phyloP scores from a whole-genome alignment of 2,329 filamentous ascomycete species.

The Alternaria sp. region DNA sequence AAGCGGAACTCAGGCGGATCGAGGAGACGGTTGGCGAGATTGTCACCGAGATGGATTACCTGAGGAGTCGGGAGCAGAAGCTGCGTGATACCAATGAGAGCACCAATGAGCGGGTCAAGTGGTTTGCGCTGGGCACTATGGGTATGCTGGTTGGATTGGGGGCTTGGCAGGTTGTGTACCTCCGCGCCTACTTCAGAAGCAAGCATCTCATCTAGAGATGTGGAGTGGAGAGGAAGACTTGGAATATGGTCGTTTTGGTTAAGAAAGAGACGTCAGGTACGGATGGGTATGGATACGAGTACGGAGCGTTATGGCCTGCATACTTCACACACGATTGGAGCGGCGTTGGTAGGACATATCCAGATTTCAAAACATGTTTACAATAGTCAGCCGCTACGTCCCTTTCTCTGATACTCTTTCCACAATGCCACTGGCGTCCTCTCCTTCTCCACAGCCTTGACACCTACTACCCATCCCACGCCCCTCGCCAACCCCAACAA shows the following conservation, averaged over 20 bases:
- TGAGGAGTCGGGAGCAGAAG: conserved; percentile 88
- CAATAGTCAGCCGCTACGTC: neutral
- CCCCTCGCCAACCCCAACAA: neutral
- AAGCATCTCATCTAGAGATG: conserved; percentile 59
- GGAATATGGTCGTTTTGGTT: neutral
- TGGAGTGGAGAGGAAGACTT: neutral
- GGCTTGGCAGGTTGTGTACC: conserved; percentile 96
- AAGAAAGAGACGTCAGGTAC: neutral
- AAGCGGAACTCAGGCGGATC: conserved; percentile 90
- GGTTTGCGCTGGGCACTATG: conserved; percentile 95
- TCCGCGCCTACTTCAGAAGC: conserved; percentile 86
- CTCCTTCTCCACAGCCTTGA: neutral
- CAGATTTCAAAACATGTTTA: conserved; percentile 1
- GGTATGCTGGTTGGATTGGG: conserved; percentile 87
- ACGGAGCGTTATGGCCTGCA: conserved; percentile 21
- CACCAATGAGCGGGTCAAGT: conserved; percentile 98
- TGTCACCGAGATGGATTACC: conserved; percentile 94
- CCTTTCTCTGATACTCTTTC: neutral
- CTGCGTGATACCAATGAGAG: conserved; percentile 98
- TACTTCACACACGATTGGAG: conserved; percentile 23
- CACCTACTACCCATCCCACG: neutral
- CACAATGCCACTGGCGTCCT: neutral
- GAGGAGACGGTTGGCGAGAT: conserved; percentile 91
- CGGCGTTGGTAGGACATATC: conserved; percentile 32
- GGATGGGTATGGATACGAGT: conserved; percentile 24